Evolutionary conservation across 805 yeast species (phyloP).

Genomic region (Metschnikowia arizonensis): DNA sequence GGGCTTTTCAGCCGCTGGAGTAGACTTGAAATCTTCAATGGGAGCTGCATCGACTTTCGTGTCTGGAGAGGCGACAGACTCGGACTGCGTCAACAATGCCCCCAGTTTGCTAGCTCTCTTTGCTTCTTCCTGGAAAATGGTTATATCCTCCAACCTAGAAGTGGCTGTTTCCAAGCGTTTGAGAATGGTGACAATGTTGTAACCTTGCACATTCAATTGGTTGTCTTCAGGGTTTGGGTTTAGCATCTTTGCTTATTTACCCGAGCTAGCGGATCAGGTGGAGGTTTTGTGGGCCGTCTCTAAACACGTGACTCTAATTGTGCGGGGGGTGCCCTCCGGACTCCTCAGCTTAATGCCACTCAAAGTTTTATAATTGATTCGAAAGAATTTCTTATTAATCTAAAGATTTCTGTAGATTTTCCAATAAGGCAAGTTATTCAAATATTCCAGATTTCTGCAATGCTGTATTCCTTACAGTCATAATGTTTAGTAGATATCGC

Average conservation of each 20-base stretch:
- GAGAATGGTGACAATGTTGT: slow-evolving; percentile 72
- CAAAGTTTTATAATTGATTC: neutral
- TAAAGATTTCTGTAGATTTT: too few species aligned
- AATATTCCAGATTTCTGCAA: neutral
- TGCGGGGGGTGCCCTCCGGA: neutral
- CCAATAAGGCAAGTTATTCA: neutral
- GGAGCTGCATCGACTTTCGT: slow-evolving; percentile 14
- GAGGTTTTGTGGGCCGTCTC: slow-evolving; percentile 5
- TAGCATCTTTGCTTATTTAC: slow-evolving; percentile 6
- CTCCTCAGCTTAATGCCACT: neutral
- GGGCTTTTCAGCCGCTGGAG: slow-evolving; percentile 28
- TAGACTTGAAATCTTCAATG: slow-evolving; percentile 14
- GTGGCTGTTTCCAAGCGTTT: slow-evolving; percentile 87
- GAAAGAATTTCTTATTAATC: too few species aligned
- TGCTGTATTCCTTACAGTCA: neutral
- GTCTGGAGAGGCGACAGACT: slow-evolving; percentile 1
- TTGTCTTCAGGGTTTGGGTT: slow-evolving; percentile 37
- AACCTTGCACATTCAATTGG: slow-evolving; percentile 68
- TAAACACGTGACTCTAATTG: slow-evolving; percentile 8
- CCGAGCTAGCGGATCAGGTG: neutral
- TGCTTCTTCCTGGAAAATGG: slow-evolving; percentile 67
- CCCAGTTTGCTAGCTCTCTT: slow-evolving; percentile 21
- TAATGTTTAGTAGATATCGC: neutral
- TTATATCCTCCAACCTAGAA: slow-evolving; percentile 84
- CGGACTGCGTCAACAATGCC: slow-evolving; percentile 7